phyloP scores from a whole-genome alignment of 371 early-diverging fungal genomes.

The Phascolomyces articulosus region DNA sequence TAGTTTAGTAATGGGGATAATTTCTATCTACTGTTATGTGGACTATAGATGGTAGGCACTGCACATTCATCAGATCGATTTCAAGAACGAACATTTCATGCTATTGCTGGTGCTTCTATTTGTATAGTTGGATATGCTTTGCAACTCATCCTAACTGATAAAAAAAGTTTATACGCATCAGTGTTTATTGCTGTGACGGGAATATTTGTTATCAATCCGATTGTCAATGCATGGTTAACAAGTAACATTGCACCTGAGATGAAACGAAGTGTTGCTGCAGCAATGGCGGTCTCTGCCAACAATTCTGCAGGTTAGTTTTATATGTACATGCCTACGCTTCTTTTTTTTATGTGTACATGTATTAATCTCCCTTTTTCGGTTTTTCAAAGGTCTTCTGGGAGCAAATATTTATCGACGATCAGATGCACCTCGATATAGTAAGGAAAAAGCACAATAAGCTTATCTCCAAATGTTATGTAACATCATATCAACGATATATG shows the following conservation, averaged over 20 bases:
- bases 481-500: too few species aligned
- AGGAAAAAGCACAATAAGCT: slow-evolving; percentile 9
- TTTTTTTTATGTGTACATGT: neutral
- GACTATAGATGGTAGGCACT: slow-evolving; percentile 43
- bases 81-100: slow-evolving; percentile 46
- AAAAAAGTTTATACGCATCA: slow-evolving; percentile 29
- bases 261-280: slow-evolving; percentile 52
- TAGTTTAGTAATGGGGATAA: neutral
- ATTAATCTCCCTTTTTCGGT: neutral
- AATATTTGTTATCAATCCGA: slow-evolving; percentile 48
- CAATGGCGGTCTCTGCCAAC: slow-evolving; percentile 53
- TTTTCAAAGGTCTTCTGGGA: slow-evolving; percentile 30
- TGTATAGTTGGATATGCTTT: slow-evolving; percentile 44
- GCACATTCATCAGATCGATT: slow-evolving; percentile 43
- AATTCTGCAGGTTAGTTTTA: slow-evolving; percentile 37
- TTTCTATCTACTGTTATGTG: neutral
- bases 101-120: slow-evolving; percentile 35
- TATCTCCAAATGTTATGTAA: too few species aligned
- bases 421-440: slow-evolving; percentile 49
- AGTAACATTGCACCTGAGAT: slow-evolving; percentile 49
- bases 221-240: slow-evolving; percentile 55
- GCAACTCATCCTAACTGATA: slow-evolving; percentile 17
- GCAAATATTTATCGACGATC: slow-evolving; percentile 49
- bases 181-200: slow-evolving; percentile 50
- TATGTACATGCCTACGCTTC: neutral